phyloP scores from a whole-genome alignment of 495 filamentous ascomycete species.

The Aspergillus conjunctus region DNA sequence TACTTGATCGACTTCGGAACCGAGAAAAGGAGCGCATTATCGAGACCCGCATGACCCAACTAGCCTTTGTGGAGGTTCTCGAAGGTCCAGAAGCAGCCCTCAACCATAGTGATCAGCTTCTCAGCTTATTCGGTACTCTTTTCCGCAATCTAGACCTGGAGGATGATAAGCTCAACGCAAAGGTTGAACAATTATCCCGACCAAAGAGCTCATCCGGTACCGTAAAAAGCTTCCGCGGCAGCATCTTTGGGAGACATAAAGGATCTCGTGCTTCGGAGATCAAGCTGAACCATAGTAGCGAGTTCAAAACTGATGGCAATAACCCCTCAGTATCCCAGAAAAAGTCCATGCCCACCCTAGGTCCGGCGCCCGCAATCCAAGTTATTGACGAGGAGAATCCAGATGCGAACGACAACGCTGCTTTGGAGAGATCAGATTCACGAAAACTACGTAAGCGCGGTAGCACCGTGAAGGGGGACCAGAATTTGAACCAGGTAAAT shows the following conservation, averaged over 20 bases:
- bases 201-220: constrained; percentile 73
- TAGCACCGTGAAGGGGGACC: constrained; percentile 34
- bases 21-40: constrained; percentile 80
- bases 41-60: constrained; percentile 91
- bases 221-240: constrained; percentile 69
- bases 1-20: constrained; percentile 72
- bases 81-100: constrained; percentile 83
- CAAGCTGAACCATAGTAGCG: constrained; percentile 24
- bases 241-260: constrained; percentile 68
- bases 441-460: constrained; percentile 52
- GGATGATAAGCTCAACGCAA: constrained; percentile 25
- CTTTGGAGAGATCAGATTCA: constrained; percentile 39
- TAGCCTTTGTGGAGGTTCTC: constrained; percentile 77
- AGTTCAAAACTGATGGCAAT: constrained; percentile 21
- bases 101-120: constrained; percentile 77
- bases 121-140: constrained; percentile 76
- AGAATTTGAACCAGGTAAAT: constrained; percentile 14
- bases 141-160: constrained; percentile 62
- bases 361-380: constrained; percentile 48
- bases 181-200: constrained; percentile 47
- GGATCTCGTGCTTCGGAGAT: constrained; percentile 36
- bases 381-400: constrained; percentile 48
- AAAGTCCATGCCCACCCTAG: constrained; percentile 19
- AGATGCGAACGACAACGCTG: constrained; percentile 25
- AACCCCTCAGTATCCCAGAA: constrained; percentile 15